Evolutionary conservation across 208 protist genomes (phyloP).

Genomic region (Naegleria lovaniensis): DNA sequence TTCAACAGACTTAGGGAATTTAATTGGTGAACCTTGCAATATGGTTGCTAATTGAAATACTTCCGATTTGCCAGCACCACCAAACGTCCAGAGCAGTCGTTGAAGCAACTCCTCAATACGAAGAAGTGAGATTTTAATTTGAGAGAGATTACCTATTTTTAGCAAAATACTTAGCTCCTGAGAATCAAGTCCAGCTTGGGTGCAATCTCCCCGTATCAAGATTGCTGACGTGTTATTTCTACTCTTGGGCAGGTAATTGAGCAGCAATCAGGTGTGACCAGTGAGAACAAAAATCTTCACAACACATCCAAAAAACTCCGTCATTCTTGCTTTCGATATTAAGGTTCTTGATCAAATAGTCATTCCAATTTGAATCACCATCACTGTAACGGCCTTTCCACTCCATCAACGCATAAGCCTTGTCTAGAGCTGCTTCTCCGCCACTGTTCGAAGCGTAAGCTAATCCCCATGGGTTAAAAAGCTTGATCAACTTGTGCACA

Average conservation of each 20-base stretch:
- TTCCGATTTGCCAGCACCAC: too few relatives aligned
- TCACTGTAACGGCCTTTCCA: background rate
- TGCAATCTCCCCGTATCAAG: too few relatives aligned
- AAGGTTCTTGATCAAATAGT: background rate
- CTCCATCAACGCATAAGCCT: background rate
- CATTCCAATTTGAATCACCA: background rate
- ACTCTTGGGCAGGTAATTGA: background rate
- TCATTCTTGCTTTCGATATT: background rate
- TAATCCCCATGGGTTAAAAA: background rate
- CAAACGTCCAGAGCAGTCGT: too few relatives aligned
- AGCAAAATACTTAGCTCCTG: too few relatives aligned
- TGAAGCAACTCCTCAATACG: too few relatives aligned
- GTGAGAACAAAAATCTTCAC: background rate
- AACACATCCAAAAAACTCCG: background rate
- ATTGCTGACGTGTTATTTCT: background rate
- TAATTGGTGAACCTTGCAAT: too few relatives aligned
- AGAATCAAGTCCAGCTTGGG: too few relatives aligned
- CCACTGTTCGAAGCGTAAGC: background rate
- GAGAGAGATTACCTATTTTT: too few relatives aligned
- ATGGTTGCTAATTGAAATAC: too few relatives aligned
- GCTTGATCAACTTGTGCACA: background rate
- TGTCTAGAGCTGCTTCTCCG: background rate
- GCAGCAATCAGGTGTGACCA: background rate
- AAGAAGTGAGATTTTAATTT: too few relatives aligned
- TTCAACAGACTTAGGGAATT: too few relatives aligned